A percentile compares a stretch with the other conserved stretches of the same genome.
phyloP scores from a whole-genome alignment of 495 filamentous ascomycete species.

The Aspergillus haitiensis region DNA sequence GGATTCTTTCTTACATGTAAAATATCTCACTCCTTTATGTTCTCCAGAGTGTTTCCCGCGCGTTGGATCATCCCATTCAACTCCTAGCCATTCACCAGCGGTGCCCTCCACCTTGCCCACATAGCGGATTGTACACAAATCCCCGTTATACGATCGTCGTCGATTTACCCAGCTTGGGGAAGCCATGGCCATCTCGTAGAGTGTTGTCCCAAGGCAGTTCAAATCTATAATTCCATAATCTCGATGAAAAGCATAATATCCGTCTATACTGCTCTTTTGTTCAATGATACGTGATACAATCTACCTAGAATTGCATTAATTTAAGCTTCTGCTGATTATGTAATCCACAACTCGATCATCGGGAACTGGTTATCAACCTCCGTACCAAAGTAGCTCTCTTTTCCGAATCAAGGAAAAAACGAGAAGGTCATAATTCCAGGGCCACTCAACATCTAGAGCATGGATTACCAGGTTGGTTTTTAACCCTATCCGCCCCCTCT shows the following conservation, averaged over 20 bases:
- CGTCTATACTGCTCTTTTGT: neutral
- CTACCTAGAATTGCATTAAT: too few species aligned
- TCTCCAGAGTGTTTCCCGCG: slow-evolving; percentile 89
- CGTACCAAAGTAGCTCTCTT: slow-evolving; percentile 12
- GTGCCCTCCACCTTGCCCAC: slow-evolving; percentile 75
- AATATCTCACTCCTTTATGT: slow-evolving; percentile 77
- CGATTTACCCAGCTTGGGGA: slow-evolving; percentile 55
- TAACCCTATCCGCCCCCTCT: neutral
- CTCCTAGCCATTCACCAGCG: slow-evolving; percentile 81
- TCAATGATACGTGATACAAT: neutral
- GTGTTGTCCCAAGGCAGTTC: neutral
- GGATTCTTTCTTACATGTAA: slow-evolving; percentile 60
- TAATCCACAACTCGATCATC: slow-evolving; percentile 25
- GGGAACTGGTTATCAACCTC: slow-evolving; percentile 21
- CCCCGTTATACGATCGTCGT: slow-evolving; percentile 72
- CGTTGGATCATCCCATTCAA: slow-evolving; percentile 90
- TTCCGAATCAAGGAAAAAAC: neutral
- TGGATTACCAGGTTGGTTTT: slow-evolving; percentile 60
- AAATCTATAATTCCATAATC: neutral
- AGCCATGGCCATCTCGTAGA: slow-evolving; percentile 25
- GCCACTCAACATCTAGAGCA: slow-evolving; percentile 24
- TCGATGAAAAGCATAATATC: too few species aligned
- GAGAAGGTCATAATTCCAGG: neutral
- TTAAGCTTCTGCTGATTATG: slow-evolving; percentile 24
- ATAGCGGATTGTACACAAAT: slow-evolving; percentile 81